These are phyloP conservation scores for Melaleuca quinquenervia DNA, from an alignment of 345 rosid species.

Conservation along the genomic window DNA sequence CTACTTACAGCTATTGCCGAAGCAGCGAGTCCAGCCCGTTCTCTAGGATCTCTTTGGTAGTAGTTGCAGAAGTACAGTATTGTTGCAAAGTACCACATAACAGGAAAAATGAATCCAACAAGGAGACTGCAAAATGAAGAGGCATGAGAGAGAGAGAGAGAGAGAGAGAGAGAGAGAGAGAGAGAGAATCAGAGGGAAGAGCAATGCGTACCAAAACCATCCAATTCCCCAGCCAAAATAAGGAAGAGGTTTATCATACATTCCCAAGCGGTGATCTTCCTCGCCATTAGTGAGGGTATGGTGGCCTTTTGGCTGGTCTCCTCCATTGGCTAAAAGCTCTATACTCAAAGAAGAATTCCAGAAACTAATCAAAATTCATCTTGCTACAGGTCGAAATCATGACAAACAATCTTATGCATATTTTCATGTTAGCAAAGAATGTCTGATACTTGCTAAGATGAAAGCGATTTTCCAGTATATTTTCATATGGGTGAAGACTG, in stretches of 20 bases:
- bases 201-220: conserved; percentile 72
- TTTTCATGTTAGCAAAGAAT: neutral
- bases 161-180: neutral
- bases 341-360: conserved; percentile 4
- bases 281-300: conserved; percentile 37
- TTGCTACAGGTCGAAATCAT: neutral
- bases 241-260: conserved; percentile 84
- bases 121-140: conserved; percentile 38
- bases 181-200: neutral
- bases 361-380: neutral
- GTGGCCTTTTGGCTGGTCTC: conserved; percentile 32
- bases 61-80: conserved; percentile 71
- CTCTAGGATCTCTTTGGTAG: conserved; percentile 89
- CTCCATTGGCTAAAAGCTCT: conserved; percentile 22
- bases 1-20: conserved; percentile 83
- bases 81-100: conserved; percentile 72
- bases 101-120: conserved; percentile 72
- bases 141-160: neutral
- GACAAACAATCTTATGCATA: neutral
- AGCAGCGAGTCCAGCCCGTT: conserved; percentile 91
- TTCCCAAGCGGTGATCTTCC: conserved; percentile 44
- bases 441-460: neutral
- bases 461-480: neutral
- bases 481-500: neutral
- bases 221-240: conserved; percentile 94